These are phyloP conservation scores for Amoeboradix gromovi DNA, from an alignment of 371 early-diverging fungal species.

Conservation along the genomic window DNA sequence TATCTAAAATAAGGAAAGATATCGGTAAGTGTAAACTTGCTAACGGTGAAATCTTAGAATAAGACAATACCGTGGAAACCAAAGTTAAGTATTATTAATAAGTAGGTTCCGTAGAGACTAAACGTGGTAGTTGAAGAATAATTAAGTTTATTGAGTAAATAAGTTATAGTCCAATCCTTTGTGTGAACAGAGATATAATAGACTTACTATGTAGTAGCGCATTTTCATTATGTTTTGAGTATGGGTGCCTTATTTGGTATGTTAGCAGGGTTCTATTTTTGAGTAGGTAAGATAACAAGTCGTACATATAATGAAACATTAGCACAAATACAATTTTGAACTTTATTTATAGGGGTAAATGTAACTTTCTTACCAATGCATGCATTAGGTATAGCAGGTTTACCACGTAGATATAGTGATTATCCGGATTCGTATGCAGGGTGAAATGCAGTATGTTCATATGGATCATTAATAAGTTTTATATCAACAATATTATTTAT, in stretches of 20 bases:
- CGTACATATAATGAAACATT: constrained; percentile 24
- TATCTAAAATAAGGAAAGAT: neutral
- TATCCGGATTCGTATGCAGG: constrained; percentile 24
- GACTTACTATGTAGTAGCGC: constrained; percentile 11
- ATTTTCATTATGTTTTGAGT: constrained; percentile 29
- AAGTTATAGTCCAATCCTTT: neutral
- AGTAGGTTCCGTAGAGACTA: neutral
- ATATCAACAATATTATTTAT: constrained; percentile 22
- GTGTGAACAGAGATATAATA: neutral
- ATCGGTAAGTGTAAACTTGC: neutral
- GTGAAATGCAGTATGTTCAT: constrained; percentile 24
- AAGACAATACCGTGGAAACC: neutral
- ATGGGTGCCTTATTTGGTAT: constrained; percentile 26
- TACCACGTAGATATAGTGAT: constrained; percentile 15
- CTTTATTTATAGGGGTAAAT: constrained; percentile 14
- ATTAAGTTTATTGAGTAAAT: neutral
- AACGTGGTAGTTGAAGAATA: neutral
- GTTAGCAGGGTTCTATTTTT: constrained; percentile 27
- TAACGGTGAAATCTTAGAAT: neutral
- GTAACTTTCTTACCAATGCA: constrained; percentile 19
- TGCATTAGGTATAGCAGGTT: constrained; percentile 15
- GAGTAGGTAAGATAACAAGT: constrained; percentile 26
- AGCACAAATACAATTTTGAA: constrained; percentile 18
- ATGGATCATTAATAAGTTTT: constrained; percentile 23
- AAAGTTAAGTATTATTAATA: neutral